A percentile compares a stretch with the other conserved stretches of the same genome.
These are phyloP conservation scores for Penicillium griseofulvum DNA, from an alignment of 2,329 filamentous ascomycete species.

Conservation along the genomic window DNA sequence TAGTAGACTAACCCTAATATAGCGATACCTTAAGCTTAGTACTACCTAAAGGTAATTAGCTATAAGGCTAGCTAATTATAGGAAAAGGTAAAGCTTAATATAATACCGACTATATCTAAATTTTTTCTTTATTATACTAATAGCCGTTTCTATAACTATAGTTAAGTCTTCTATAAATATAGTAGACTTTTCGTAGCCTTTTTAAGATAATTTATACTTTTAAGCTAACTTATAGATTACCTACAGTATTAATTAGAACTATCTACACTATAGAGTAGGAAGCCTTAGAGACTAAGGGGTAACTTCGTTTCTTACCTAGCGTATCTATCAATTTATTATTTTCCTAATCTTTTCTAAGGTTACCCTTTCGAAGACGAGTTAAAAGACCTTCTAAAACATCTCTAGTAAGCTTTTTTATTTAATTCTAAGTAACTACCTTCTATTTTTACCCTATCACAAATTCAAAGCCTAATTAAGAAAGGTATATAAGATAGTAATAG, in stretches of 20 bases:
- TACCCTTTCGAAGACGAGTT: slow-evolving; percentile 4
- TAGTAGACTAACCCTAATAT: not conserved
- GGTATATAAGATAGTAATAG: slow-evolving; percentile 17
- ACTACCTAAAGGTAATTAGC: slow-evolving; percentile 13
- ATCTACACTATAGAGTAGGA: too few relatives aligned
- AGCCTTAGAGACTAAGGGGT: too few relatives aligned
- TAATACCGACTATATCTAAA: slow-evolving; percentile 14
- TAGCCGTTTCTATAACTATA: slow-evolving; percentile 13
- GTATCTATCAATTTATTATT: slow-evolving; percentile 14
- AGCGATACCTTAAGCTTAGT: not conserved
- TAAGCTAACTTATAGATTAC: slow-evolving; percentile 20
- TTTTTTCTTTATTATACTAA: slow-evolving; percentile 15
- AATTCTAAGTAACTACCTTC: slow-evolving; percentile 13
- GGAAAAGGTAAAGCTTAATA: slow-evolving; percentile 21
- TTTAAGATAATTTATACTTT: slow-evolving; percentile 18
- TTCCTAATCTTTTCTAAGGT: slow-evolving; percentile 15
- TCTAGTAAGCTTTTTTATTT: not conserved
- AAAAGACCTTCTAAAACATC: not conserved
- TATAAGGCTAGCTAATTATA: slow-evolving; percentile 16
- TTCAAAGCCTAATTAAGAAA: slow-evolving; percentile 22
- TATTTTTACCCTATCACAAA: slow-evolving; percentile 19
- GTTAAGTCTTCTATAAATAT: slow-evolving; percentile 21
- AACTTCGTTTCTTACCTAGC: slow-evolving; percentile 7
- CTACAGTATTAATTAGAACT: slow-evolving; percentile 8
- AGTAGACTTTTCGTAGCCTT: slow-evolving; percentile 15